A percentile compares a stretch with the other conserved stretches of the same genome.
These are phyloP conservation scores for Aspergillus novoparasiticus DNA, from an alignment of 2,329 filamentous ascomycete species.

Conservation along the genomic window DNA sequence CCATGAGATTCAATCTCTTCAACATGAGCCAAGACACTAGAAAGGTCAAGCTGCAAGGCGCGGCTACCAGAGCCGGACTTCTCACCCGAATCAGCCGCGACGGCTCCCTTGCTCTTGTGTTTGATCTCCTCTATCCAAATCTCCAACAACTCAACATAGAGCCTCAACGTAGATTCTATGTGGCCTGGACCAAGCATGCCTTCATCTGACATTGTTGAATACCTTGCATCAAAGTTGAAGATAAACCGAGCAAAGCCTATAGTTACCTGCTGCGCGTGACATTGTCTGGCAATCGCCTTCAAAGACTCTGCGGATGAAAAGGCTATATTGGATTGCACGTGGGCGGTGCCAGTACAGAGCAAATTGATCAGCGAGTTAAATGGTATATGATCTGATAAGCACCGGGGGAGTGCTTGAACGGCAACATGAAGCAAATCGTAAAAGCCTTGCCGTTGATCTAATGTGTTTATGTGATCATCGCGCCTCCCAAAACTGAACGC, in stretches of 20 bases:
- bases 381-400: constrained; percentile 84
- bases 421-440: constrained; percentile 95
- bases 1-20: constrained; percentile 97
- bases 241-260: constrained; percentile 97
- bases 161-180: constrained; percentile 87
- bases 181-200: constrained; percentile 93
- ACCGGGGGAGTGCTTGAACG: constrained; percentile 92
- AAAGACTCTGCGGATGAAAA: constrained; percentile 88
- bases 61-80: constrained; percentile 67
- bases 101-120: constrained; percentile 75
- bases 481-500: constrained; percentile 87
- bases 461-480: constrained; percentile 72
- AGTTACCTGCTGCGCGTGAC: constrained; percentile 90
- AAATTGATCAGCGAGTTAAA: constrained; percentile 94
- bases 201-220: constrained; percentile 96
- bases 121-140: constrained; percentile 99
- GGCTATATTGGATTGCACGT: constrained; percentile 90
- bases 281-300: constrained; percentile 92
- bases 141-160: constrained; percentile 90
- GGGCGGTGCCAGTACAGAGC: constrained; percentile 92
- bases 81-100: constrained; percentile 62
- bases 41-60: constrained; percentile 78
- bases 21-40: constrained; percentile 86
- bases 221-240: constrained; percentile 96
- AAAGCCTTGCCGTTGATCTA: constrained; percentile 89